These are phyloP conservation scores for Ustilago tritici DNA, from an alignment of 1,284 basidiomycete genomes.

Conservation along the genomic window DNA sequence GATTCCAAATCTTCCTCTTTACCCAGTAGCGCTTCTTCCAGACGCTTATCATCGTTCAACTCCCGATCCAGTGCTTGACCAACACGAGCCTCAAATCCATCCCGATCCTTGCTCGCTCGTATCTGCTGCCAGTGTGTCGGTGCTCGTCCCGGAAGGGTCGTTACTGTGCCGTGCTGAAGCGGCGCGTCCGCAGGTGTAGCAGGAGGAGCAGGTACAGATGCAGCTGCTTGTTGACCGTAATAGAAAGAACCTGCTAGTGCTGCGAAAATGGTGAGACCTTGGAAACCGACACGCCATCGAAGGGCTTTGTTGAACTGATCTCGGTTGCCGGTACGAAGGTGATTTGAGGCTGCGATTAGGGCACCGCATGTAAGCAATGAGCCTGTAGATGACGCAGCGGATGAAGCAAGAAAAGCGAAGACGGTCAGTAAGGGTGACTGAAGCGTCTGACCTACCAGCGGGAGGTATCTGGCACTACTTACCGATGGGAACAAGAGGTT, in stretches of 20 bases:
- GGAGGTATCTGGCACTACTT: conserved; percentile 9
- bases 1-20: conserved; percentile 41
- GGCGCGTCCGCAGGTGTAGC: conserved; percentile 15
- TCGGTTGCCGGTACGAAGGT: conserved; percentile 65
- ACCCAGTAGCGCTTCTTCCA: conserved; percentile 50
- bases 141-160: conserved; percentile 37
- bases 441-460: neutral
- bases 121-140: conserved; percentile 48
- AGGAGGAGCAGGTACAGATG: conserved; percentile 34
- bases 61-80: conserved; percentile 32
- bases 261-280: conserved; percentile 65
- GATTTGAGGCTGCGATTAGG: conserved; percentile 61
- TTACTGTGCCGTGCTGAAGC: conserved; percentile 32
- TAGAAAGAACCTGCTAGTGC: conserved; percentile 62
- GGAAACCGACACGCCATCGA: conserved; percentile 67
- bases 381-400: conserved; percentile 32
- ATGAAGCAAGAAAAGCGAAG: neutral
- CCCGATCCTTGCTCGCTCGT: conserved; percentile 27
- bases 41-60: conserved; percentile 40
- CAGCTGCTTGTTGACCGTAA: conserved; percentile 49
- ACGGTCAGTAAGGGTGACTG: neutral
- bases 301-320: conserved; percentile 64
- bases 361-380: conserved; percentile 64
- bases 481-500: conserved; percentile 69
- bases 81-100: conserved; percentile 30